Evolutionary conservation across 805 yeast species (phyloP).

Genomic region (Teunomyces stri): DNA sequence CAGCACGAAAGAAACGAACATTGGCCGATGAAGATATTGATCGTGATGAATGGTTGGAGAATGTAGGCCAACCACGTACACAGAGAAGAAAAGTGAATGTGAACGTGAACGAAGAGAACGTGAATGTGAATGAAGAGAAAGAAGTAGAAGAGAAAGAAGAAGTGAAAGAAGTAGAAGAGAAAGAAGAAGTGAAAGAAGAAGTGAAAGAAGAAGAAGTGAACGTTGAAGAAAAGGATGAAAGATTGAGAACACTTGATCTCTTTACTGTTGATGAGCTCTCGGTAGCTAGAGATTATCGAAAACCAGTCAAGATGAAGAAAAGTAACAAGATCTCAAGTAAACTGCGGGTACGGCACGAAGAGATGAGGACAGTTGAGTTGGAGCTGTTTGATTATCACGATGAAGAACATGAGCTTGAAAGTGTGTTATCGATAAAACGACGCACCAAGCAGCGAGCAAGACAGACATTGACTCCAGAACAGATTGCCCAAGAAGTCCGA

Average conservation of each 20-base stretch:
- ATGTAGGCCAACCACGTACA: conserved; percentile 14
- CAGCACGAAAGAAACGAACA: conserved; percentile 17
- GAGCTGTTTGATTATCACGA: conserved; percentile 16
- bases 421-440: conserved; percentile 24
- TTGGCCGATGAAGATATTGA: conserved; percentile 23
- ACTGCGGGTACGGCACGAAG: conserved; percentile 13
- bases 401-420: conserved; percentile 36
- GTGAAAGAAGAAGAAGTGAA: too few species aligned
- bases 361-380: conserved; percentile 32
- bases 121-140: too few species aligned
- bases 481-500: conserved; percentile 39
- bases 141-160: too few species aligned
- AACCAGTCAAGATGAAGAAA: conserved; percentile 40
- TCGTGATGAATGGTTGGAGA: conserved; percentile 44
- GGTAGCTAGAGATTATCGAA: conserved; percentile 12
- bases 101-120: too few species aligned
- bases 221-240: too few species aligned
- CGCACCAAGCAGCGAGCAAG: conserved; percentile 28
- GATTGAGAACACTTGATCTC: not conserved
- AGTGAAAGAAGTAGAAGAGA: too few species aligned
- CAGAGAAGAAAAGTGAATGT: too few species aligned
- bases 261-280: conserved; percentile 10
- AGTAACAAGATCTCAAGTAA: not conserved
- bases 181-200: too few species aligned
- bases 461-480: conserved; percentile 26